A percentile compares a stretch with the other conserved stretches of the same genome.
These are phyloP conservation scores for Corynespora cassiicola DNA, from an alignment of 2,329 filamentous ascomycete species.

Conservation along the genomic window DNA sequence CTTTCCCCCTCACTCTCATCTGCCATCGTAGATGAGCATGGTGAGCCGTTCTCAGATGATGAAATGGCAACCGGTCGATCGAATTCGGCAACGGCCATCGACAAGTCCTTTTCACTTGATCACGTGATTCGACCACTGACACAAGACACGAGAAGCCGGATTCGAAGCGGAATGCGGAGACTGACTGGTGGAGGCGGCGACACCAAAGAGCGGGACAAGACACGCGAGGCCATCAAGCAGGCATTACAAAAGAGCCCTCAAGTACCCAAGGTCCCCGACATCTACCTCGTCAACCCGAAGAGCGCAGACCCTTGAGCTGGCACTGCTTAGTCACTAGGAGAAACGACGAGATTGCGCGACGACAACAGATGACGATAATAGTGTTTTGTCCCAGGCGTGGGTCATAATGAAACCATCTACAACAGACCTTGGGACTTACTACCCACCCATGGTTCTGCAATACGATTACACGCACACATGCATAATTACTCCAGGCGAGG, in stretches of 20 bases:
- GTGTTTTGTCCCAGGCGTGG: too few species aligned
- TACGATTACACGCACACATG: too few species aligned
- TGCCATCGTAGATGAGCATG: slow-evolving; percentile 76
- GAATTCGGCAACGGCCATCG: slow-evolving; percentile 16
- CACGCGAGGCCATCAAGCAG: slow-evolving; percentile 42
- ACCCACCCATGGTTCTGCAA: too few species aligned
- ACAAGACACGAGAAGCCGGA: slow-evolving; percentile 57
- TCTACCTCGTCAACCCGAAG: slow-evolving; percentile 48
- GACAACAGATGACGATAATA: too few species aligned
- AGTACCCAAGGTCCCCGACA: slow-evolving; percentile 56
- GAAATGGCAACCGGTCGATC: slow-evolving; percentile 62
- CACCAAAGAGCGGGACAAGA: slow-evolving; percentile 47
- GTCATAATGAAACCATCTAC: too few species aligned
- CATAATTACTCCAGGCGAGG: too few species aligned
- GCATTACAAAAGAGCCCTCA: slow-evolving; percentile 51
- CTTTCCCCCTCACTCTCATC: slow-evolving; percentile 61
- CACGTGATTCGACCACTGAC: slow-evolving; percentile 67
- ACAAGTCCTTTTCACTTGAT: slow-evolving; percentile 36
- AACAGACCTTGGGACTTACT: too few species aligned
- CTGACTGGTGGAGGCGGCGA: slow-evolving; percentile 63
- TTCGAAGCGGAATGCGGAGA: slow-evolving; percentile 65
- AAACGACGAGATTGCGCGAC: too few species aligned
- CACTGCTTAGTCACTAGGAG: too few species aligned
- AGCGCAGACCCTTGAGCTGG: slow-evolving; percentile 40
- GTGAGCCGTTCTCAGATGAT: slow-evolving; percentile 81